Evolutionary conservation across 2,329 filamentous ascomycete species (phyloP), one percentile per base, ranked within the genome.

Genomic region (Monosporascus sp.): DNA sequence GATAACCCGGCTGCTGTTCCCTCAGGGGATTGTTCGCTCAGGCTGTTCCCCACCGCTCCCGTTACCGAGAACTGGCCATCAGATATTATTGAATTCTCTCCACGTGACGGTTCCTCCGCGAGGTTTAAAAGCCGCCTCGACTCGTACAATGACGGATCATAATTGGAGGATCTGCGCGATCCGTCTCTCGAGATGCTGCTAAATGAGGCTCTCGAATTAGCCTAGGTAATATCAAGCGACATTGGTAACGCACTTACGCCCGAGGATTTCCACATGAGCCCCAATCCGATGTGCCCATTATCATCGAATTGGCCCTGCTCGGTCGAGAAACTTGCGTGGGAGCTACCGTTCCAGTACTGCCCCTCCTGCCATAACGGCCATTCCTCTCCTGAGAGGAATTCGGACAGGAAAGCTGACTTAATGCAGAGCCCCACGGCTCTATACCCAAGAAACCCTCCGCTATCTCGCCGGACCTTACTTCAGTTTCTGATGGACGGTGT

Each of bases 101-200:
- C 70, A 28, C 68, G 56, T 6, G 60, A 51, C 5, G 66, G 59
- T 17, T 70, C 68, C 55, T 73, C 72, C 17, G 65, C 65, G 31
- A 74, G 60, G 50, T 73, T 73, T 40, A 77, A 60, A 8, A 78
- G 59, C 7, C 73, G 70, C 56, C 73, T 70, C n/a, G 74, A 71
- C 59, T 75, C 74, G 61, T 78, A 78, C 26, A 74, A 75, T 28
- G 65, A 65, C 49, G 72, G 54, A 53, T 77, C 70, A 62, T 77
- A 75, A 53, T 72, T 73, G 59, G 71, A 71, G 5, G 74, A 76
- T 5, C 68, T 62, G 47, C 70, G 72, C 40, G 68, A 67, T 24
- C 62, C 61, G 37, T 67, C 64, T 41, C 62, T 51, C 24, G 68
- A 64, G 60, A 67, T 65, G 48, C 69, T 74, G 50, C 48, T 60